phyloP scores from a whole-genome alignment of 2,329 filamentous ascomycete genomes.

The Neospermospora avenae region DNA sequence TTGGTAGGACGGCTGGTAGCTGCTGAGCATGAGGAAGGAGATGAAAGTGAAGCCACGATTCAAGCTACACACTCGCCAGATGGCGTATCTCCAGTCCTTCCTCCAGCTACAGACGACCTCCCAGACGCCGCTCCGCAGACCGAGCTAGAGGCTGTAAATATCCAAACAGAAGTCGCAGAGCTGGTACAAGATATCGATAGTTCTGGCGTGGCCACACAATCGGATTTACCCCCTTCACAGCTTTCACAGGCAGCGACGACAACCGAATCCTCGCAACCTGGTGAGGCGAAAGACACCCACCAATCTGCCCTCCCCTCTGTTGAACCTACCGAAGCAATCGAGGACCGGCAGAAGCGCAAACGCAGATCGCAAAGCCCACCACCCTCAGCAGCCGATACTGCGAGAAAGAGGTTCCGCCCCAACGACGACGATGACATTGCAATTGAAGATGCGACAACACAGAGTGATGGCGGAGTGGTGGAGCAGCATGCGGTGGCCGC shows the following conservation, averaged over 20 bases:
- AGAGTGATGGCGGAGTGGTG: slow-evolving; percentile 23
- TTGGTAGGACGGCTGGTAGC: slow-evolving; percentile 62
- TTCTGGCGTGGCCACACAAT: neutral
- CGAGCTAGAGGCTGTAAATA: neutral
- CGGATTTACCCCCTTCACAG: neutral
- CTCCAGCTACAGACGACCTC: slow-evolving; percentile 11
- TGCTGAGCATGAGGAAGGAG: slow-evolving; percentile 39
- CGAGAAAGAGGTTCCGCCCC: slow-evolving; percentile 53
- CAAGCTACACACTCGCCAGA: slow-evolving; percentile 30
- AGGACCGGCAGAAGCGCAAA: slow-evolving; percentile 63
- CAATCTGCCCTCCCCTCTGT: slow-evolving; percentile 24
- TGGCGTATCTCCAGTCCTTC: slow-evolving; percentile 21
- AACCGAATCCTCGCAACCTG: slow-evolving; percentile 21
- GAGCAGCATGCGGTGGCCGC: slow-evolving; percentile 28
- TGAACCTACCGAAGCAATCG: slow-evolving; percentile 37
- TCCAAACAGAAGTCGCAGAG: neutral
- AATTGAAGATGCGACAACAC: slow-evolving; percentile 9
- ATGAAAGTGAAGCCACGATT: slow-evolving; percentile 32
- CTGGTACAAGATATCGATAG: neutral
- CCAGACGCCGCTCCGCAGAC: slow-evolving; percentile 13
- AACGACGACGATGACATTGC: slow-evolving; percentile 31
- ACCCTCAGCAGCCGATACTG: slow-evolving; percentile 50
- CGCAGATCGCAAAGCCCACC: slow-evolving; percentile 62
- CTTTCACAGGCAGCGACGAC: slow-evolving; percentile 14
- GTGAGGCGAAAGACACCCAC: slow-evolving; percentile 15